A percentile compares a stretch with the other conserved stretches of the same genome.
Conservation (phyloP, 2,329 filamentous ascomycete species). For the Trichophyton benhamiae region DNA sequence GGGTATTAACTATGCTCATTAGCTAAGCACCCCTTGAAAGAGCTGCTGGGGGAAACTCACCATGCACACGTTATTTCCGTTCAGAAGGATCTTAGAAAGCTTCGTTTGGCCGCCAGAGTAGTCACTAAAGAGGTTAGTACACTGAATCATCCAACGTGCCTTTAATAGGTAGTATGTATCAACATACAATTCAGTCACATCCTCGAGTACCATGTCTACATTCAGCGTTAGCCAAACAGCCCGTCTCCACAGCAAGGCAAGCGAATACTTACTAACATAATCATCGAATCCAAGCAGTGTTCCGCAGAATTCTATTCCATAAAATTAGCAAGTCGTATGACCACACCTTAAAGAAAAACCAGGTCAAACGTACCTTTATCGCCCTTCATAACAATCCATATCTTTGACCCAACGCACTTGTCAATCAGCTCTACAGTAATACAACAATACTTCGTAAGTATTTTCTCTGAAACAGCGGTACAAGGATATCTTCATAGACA, state of each 20-base stretch:
- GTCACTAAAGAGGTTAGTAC: constrained; percentile 47
- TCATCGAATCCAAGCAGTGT: constrained; percentile 94
- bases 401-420: constrained; percentile 93
- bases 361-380: constrained; percentile 62
- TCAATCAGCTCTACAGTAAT: constrained; percentile 72
- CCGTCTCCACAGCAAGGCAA: constrained; percentile 13
- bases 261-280: constrained; percentile 81
- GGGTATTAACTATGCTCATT: constrained; percentile 53
- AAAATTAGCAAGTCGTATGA: not conserved
- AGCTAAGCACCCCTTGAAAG: not conserved
- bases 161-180: not conserved
- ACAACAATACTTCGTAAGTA: constrained; percentile 15
- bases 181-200: constrained; percentile 87
- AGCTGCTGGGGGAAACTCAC: constrained; percentile 38
- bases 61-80: constrained; percentile 99
- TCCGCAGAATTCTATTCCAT: constrained; percentile 71
- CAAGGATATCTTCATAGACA: not conserved
- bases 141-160: not conserved
- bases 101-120: constrained; percentile 80
- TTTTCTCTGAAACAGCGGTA: not conserved
- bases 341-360: not conserved
- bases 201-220: constrained; percentile 91
- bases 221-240: constrained; percentile 7
- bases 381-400: constrained; percentile 99
- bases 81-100: constrained; percentile 85